phyloP scores from a whole-genome alignment of 495 filamentous ascomycete species.

The Podospora fimiseda region DNA sequence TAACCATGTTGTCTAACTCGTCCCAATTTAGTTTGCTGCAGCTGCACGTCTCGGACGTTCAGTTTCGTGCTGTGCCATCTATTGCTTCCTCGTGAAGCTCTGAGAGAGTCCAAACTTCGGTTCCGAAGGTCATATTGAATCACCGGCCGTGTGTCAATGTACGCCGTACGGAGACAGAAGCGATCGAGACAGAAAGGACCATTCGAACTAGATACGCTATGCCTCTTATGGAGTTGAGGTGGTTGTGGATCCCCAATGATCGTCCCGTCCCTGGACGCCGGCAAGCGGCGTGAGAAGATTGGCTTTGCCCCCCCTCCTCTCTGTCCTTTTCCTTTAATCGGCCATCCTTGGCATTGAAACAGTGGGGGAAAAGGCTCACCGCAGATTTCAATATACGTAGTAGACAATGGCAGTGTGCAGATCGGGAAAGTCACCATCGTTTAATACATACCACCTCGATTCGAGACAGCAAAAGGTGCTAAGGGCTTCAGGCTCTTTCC shows the following conservation, averaged over 20 bases:
- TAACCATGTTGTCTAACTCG: too few species aligned
- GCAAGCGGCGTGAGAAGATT: conserved; percentile 12
- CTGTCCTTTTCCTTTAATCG: too few species aligned
- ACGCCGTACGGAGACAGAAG: not conserved
- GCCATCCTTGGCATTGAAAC: not conserved
- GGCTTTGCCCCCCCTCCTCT: conserved; percentile 1
- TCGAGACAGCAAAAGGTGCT: not conserved
- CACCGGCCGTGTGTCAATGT: not conserved
- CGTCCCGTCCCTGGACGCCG: conserved; percentile 25
- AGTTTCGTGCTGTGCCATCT: not conserved
- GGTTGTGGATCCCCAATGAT: conserved; percentile 21
- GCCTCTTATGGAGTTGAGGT: conserved; percentile 17
- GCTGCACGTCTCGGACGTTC: not conserved
- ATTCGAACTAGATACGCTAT: conserved; percentile 5
- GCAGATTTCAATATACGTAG: not conserved
- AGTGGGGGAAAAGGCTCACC: not conserved
- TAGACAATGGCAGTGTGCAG: not conserved
- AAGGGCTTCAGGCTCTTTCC: not conserved
- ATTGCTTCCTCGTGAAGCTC: not conserved
- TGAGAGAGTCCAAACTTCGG: not conserved
- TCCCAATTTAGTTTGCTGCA: too few species aligned
- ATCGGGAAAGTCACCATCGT: not conserved
- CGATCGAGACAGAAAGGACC: not conserved
- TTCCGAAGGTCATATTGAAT: not conserved
- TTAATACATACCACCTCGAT: not conserved